Evolutionary conservation across 495 filamentous ascomycete species (phyloP), one percentile per base, ranked within the genome.

Genomic region (Aspergillus haitiensis): DNA sequence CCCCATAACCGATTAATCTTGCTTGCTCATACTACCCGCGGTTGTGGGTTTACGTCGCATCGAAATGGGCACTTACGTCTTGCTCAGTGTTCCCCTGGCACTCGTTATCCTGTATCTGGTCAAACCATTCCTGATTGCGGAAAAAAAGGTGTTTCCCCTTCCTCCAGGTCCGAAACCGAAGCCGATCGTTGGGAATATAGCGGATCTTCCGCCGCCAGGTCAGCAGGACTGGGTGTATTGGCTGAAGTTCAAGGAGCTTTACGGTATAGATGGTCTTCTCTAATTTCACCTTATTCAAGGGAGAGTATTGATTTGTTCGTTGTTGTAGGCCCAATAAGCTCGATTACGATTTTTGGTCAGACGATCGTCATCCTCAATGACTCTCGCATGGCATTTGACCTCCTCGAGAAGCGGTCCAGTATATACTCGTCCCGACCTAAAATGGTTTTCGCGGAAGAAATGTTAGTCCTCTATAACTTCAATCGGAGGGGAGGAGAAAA

Each of bases 301-400:
- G 15, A 46, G n/a, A 15, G 0, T 5, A 9, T 16, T 40, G 37
- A 40, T 7, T 11, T 11, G 16, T 18, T 12, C 8, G n/a, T 21
- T 47, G 8, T 47, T 16, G 6, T 16, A 73, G 69, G 82, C 7
- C 78, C 80, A 0, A 75, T 85, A n/a, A 84, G 79, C 63, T 84
- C 80, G 13, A 54, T 85, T 2, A 80, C 71, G 3, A 67, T 81
- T 6, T 51, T 82, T 27, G 80, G 79, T 9, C 72, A 77, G 56
- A 75, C 73, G 0, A 70, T 83, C 7, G 63, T 84, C 16, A 75
- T 84, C 54, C 52, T 84, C 44, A 76, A 83, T 56, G 77, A 83
- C 39, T 56, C 64, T 10, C 50, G 67, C 9, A 11, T 78, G 2
- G 78, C 77, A 0, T 52, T 73, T 35, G 78, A 83, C 32, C 65